Evolutionary conservation across 2,329 filamentous ascomycete genomes (phyloP).

Genomic region (Aureobasidium sp.): DNA sequence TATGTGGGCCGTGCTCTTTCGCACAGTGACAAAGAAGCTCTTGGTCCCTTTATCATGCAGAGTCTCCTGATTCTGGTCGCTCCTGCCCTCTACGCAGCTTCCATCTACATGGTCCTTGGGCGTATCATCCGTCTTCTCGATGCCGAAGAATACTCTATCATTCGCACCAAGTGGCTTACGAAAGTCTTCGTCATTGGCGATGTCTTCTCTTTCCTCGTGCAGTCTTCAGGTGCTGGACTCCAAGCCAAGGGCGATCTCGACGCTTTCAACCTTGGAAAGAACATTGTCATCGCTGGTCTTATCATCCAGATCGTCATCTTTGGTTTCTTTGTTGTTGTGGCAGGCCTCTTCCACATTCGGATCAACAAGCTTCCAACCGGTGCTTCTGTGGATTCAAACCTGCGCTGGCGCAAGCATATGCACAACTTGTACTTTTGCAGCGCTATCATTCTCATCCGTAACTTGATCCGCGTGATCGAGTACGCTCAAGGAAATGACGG

Average conservation of each 20-base stretch:
- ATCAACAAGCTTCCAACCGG: conserved; percentile 17
- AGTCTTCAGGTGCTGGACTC: conserved; percentile 36
- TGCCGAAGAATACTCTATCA: conserved; percentile 34
- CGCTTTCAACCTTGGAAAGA: conserved; percentile 28
- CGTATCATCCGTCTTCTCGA: conserved; percentile 35
- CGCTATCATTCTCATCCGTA: conserved; percentile 40
- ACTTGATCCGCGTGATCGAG: conserved; percentile 41
- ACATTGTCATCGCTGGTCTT: conserved; percentile 40
- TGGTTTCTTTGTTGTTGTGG: conserved; percentile 36
- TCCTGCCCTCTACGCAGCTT: conserved; percentile 41
- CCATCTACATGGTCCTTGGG: conserved; percentile 42
- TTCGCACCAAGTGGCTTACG: conserved; percentile 36
- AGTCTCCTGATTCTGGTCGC: conserved; percentile 39
- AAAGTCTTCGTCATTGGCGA: conserved; percentile 42
- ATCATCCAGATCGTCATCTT: conserved; percentile 44
- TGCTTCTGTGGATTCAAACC: conserved; percentile 16
- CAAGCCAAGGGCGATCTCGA: conserved; percentile 23
- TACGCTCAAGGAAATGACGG: conserved; percentile 38
- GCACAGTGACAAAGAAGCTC: conserved; percentile 21
- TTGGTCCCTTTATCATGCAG: conserved; percentile 33
- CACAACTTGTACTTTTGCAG: conserved; percentile 35
- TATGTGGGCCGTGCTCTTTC: conserved; percentile 43
- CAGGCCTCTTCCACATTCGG: conserved; percentile 22
- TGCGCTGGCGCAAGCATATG: conserved; percentile 32
- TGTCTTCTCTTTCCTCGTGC: conserved; percentile 39